phyloP scores from a whole-genome alignment of 2,329 filamentous ascomycete species.

The Septoria linicola region DNA sequence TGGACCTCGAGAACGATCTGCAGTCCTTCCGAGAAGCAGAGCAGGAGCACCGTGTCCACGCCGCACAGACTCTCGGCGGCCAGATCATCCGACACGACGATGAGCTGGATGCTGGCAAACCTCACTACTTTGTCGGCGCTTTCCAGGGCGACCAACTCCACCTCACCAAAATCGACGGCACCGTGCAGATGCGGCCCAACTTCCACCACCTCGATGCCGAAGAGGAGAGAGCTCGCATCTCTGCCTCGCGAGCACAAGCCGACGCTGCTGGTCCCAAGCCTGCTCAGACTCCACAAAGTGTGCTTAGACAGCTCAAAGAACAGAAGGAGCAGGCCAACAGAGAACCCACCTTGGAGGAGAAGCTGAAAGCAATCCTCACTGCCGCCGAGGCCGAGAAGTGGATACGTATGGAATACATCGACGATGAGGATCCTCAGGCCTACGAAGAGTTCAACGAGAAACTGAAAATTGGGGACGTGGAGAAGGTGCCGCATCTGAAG shows the following conservation, averaged over 20 bases:
- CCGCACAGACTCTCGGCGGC: conserved; percentile 81
- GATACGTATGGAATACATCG: conserved; percentile 74
- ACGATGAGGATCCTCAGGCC: conserved; percentile 73
- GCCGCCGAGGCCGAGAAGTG: conserved; percentile 79
- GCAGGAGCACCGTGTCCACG: conserved; percentile 68
- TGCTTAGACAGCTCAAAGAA: conserved; percentile 5
- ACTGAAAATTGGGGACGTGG: conserved; percentile 58
- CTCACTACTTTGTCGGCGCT: conserved; percentile 84
- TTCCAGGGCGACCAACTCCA: conserved; percentile 84
- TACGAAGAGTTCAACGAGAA: conserved; percentile 75
- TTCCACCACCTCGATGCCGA: conserved; percentile 89
- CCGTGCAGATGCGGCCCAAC: conserved; percentile 87
- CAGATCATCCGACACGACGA: conserved; percentile 66
- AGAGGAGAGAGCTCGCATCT: conserved; percentile 65
- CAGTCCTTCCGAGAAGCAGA: conserved; percentile 66
- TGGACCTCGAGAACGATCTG: conserved; percentile 40
- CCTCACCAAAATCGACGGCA: conserved; percentile 76
- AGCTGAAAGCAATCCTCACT: conserved; percentile 63
- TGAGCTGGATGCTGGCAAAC: conserved; percentile 66
- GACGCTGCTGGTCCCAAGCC: conserved; percentile 44
- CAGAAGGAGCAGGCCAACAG: not conserved
- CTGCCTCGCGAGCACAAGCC: conserved; percentile 41
- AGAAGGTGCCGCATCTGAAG: conserved; percentile 50
- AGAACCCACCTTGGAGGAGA: conserved; percentile 56
- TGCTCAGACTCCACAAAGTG: conserved; percentile 29